These are phyloP conservation scores for Biancaea sappan DNA, from an alignment of 306 rosid genomes.

Conservation along the genomic window DNA sequence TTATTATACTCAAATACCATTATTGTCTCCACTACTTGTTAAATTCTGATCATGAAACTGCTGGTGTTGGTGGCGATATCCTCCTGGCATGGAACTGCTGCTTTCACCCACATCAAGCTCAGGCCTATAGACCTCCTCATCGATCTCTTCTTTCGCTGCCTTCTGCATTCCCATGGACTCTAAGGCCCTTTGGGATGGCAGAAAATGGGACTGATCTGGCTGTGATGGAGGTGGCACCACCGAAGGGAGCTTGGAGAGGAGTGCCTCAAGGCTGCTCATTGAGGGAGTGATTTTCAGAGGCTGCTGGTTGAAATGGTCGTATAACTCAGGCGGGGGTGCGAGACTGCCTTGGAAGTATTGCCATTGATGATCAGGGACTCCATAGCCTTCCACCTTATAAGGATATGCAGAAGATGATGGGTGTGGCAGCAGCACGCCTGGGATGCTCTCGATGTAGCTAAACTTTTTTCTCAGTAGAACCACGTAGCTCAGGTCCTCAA, in stretches of 20 bases:
- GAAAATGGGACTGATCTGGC: slow-evolving; percentile 27
- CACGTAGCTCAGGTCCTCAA: slow-evolving; percentile 87
- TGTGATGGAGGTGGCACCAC: slow-evolving; percentile 48
- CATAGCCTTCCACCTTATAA: slow-evolving; percentile 47
- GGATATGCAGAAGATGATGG: slow-evolving; percentile 78
- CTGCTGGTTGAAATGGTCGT: slow-evolving; percentile 45
- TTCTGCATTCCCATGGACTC: slow-evolving; percentile 61
- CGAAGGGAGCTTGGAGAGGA: slow-evolving; percentile 70
- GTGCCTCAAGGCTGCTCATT: slow-evolving; percentile 79
- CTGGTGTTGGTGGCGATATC: slow-evolving; percentile 37
- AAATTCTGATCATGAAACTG: slow-evolving; percentile 57
- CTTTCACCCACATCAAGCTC: slow-evolving; percentile 63
- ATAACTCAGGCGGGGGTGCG: slow-evolving; percentile 46
- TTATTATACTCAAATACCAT: slow-evolving; percentile 41
- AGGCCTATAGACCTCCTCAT: slow-evolving; percentile 57
- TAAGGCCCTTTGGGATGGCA: slow-evolving; percentile 40
- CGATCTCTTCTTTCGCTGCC: slow-evolving; percentile 65
- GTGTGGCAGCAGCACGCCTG: slow-evolving; percentile 95
- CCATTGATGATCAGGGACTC: slow-evolving; percentile 55
- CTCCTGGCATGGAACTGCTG: slow-evolving; percentile 54
- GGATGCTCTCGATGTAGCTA: slow-evolving; percentile 94
- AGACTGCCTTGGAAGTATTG: slow-evolving; percentile 54
- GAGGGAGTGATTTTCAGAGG: slow-evolving; percentile 65
- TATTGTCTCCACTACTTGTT: slow-evolving; percentile 37
- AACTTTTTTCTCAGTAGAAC: slow-evolving; percentile 81